These are phyloP conservation scores for Pichia sp. DNA, from an alignment of 1,139 yeast genomes.

Conservation along the genomic window DNA sequence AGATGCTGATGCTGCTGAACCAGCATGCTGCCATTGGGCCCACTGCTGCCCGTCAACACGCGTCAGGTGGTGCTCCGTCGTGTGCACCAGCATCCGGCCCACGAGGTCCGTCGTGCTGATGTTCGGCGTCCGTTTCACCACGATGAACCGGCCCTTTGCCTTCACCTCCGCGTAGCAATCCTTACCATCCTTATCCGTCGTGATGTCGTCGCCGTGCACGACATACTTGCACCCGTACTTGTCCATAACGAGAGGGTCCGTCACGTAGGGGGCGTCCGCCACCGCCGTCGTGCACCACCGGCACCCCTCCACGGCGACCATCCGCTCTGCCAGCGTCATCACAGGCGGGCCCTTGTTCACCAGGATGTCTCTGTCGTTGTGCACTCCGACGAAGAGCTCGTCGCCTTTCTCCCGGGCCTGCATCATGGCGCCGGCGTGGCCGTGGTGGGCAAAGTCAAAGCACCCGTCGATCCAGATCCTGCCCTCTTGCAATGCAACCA, in stretches of 20 bases:
- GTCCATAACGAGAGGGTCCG: slow-evolving; percentile 79
- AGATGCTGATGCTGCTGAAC: neutral
- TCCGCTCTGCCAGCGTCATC: slow-evolving; percentile 75
- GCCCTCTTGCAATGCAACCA: slow-evolving; percentile 14
- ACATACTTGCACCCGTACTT: slow-evolving; percentile 73
- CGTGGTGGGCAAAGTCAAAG: slow-evolving; percentile 96
- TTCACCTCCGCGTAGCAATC: slow-evolving; percentile 86
- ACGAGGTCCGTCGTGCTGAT: slow-evolving; percentile 94
- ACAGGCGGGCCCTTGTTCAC: slow-evolving; percentile 90
- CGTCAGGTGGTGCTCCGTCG: slow-evolving; percentile 54
- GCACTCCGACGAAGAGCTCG: slow-evolving; percentile 82
- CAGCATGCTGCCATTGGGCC: slow-evolving; percentile 13
- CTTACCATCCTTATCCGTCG: slow-evolving; percentile 91
- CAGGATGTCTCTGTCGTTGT: slow-evolving; percentile 80
- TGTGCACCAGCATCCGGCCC: slow-evolving; percentile 73
- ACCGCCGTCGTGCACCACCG: slow-evolving; percentile 81
- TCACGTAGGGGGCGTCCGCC: slow-evolving; percentile 89
- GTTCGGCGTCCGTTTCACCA: slow-evolving; percentile 89
- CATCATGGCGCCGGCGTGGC: slow-evolving; percentile 93
- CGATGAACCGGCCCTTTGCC: slow-evolving; percentile 78
- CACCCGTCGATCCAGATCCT: slow-evolving; percentile 95
- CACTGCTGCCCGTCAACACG: slow-evolving; percentile 33
- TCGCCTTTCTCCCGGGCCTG: slow-evolving; percentile 82
- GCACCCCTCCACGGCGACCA: slow-evolving; percentile 81
- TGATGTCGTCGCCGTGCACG: slow-evolving; percentile 96